These are phyloP conservation scores for Cystobasidium tubakii DNA, from an alignment of 768 basidiomycete species.

Conservation along the genomic window DNA sequence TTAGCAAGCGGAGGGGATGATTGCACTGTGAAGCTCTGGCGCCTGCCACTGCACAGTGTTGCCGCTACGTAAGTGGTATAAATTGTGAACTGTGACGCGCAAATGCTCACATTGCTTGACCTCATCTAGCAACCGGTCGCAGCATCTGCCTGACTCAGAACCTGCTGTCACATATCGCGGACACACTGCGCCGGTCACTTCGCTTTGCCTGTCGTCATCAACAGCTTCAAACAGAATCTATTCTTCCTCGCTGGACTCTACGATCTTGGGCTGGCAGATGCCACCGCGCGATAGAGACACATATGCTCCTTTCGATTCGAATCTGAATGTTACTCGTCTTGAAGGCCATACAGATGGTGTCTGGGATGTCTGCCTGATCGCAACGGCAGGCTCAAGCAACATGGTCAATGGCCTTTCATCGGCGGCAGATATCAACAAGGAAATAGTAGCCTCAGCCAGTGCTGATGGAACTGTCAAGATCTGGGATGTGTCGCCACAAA, in stretches of 20 bases:
- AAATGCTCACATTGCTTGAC: no score
- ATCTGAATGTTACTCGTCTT: constrained; percentile 67
- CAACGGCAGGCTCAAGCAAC: constrained; percentile 45
- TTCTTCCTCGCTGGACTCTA: constrained; percentile 87
- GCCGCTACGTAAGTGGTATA: constrained; percentile 57
- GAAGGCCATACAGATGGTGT: constrained; percentile 92
- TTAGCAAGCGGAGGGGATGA: constrained; percentile 94
- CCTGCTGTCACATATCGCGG: constrained; percentile 89
- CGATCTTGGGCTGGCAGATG: constrained; percentile 83
- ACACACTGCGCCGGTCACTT: constrained; percentile 84
- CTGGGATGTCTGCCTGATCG: constrained; percentile 84
- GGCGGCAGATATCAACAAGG: constrained; percentile 51
- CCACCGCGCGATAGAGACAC: constrained; percentile 72
- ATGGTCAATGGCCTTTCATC: neutral
- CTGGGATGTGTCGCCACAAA: constrained; percentile 55
- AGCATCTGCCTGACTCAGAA: constrained; percentile 77
- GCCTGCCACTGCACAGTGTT: constrained; percentile 57
- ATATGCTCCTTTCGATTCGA: constrained; percentile 83
- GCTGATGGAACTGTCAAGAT: constrained; percentile 88
- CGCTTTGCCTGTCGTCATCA: constrained; percentile 62
- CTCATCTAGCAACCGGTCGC: constrained; percentile 46
- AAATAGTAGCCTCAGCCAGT: constrained; percentile 79
- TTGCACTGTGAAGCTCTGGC: constrained; percentile 92
- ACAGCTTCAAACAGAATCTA: constrained; percentile 64
- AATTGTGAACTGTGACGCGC: no score